These are phyloP conservation scores for Trichocladium antarcticum DNA, from an alignment of 495 filamentous ascomycete species.

Conservation along the genomic window DNA sequence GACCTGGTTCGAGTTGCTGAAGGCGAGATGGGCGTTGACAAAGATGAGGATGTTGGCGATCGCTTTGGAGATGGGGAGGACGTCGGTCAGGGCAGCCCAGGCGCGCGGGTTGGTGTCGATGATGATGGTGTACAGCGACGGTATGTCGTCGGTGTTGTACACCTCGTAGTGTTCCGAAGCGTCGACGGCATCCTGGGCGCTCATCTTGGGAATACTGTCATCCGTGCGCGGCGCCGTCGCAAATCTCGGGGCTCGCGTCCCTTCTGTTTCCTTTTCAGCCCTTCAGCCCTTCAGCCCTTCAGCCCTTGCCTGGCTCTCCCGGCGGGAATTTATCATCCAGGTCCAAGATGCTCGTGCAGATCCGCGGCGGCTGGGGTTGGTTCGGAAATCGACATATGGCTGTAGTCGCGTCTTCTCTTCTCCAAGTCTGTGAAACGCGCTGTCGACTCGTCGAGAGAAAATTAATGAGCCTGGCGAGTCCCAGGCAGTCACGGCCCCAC, in stretches of 20 bases:
- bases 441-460: not conserved
- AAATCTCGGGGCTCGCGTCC: not conserved
- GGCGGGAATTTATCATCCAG: not conserved
- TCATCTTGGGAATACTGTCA: slow-evolving; percentile 18
- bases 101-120: slow-evolving; percentile 94
- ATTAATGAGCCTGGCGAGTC: not conserved
- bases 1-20: slow-evolving; percentile 84
- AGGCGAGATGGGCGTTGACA: slow-evolving; percentile 88
- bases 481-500: not conserved
- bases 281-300: not conserved
- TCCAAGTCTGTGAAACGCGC: not conserved
- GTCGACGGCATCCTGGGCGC: slow-evolving; percentile 66
- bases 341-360: not conserved
- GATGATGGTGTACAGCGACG: slow-evolving; percentile 82
- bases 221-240: not conserved
- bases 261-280: not conserved
- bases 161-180: slow-evolving; percentile 74
- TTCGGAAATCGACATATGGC: not conserved
- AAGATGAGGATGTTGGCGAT: slow-evolving; percentile 90
- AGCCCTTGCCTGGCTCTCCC: not conserved
- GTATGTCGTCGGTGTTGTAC: slow-evolving; percentile 51
- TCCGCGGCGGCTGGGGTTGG: not conserved
- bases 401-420: not conserved
- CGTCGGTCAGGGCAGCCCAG: slow-evolving; percentile 67
- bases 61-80: slow-evolving; percentile 72